Evolutionary conservation across 495 filamentous ascomycete genomes (phyloP), one percentile per base, ranked within the genome.

Genomic region (Aspergillus cristatus): DNA sequence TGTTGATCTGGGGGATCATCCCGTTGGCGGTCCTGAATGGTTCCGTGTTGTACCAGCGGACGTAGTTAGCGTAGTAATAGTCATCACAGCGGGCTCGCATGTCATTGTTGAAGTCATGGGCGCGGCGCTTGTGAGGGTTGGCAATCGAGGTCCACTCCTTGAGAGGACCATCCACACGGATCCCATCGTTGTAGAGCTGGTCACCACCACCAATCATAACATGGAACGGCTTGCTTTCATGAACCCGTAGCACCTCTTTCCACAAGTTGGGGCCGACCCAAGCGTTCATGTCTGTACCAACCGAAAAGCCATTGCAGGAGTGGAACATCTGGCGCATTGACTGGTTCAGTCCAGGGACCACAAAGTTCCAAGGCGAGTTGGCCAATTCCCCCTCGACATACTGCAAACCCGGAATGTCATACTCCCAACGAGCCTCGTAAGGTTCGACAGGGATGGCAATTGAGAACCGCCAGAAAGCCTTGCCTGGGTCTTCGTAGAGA

Each of bases 281-380:
- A 25, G 78, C 81, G 1, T 86, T 74, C 62, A 89, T 81, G 55
- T 95, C 83, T 6, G 86, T 94, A 32, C 87, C 88, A 17, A 95
- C 85, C 29, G 84, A 90, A 61, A 97, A 95, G 34, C 90, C 90
- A 63, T 95, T 97, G 63, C 88, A 95, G 18, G 86, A 94, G 62
- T 94, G 81, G 63, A 97, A 95, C 71, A 95, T 86, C 42, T 94
- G 82, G 45, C 88, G 78, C 88, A 97, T 94, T 15, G 83, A 89
- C 58, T 95, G 79, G 18, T 76, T 63, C 34, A 67, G 63, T 2
- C 86, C 82, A 2, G 90, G 90, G 12, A 94, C 74, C 35, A 72
- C 81, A 58, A 95, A 94, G 40, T 56, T 49, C 61, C 63, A 67
- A 14, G 61, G 53, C 4, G 58, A 44, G 24, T 64, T 57, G 25